Evolutionary conservation across 1,139 yeast species (phyloP).

Genomic region (Suhomyces yuchorum): DNA sequence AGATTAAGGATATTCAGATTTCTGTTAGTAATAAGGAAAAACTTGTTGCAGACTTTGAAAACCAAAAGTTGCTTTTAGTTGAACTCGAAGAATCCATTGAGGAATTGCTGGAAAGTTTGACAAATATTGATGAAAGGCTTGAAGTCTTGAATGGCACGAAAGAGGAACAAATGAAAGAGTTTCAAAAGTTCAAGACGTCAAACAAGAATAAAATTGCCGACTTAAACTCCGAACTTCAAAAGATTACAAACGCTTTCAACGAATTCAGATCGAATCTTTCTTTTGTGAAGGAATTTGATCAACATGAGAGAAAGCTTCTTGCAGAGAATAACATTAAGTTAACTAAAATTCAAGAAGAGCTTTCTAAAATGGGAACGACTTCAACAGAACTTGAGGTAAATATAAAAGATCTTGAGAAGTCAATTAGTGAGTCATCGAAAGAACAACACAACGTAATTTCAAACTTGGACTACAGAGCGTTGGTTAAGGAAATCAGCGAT

Average conservation of each 20-base stretch:
- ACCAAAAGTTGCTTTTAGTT: slow-evolving; percentile 16
- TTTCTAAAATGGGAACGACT: slow-evolving; percentile 23
- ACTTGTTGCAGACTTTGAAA: slow-evolving; percentile 43
- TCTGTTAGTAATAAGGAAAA: slow-evolving; percentile 58
- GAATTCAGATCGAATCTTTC: slow-evolving; percentile 14
- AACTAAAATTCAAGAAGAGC: neutral
- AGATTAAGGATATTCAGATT: slow-evolving; percentile 59
- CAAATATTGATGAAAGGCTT: slow-evolving; percentile 18
- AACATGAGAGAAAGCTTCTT: slow-evolving; percentile 20
- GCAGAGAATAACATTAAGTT: slow-evolving; percentile 19
- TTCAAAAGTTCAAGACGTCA: slow-evolving; percentile 24
- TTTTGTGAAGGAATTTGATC: slow-evolving; percentile 25
- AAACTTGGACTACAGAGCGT: slow-evolving; percentile 41
- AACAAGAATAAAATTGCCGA: slow-evolving; percentile 12
- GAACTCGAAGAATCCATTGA: slow-evolving; percentile 7
- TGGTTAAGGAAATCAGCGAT: slow-evolving; percentile 30
- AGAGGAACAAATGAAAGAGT: slow-evolving; percentile 27
- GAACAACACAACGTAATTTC: slow-evolving; percentile 42
- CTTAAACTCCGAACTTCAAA: slow-evolving; percentile 9
- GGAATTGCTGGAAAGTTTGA: slow-evolving; percentile 8
- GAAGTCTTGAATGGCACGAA: slow-evolving; percentile 16
- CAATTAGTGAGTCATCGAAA: slow-evolving; percentile 38
- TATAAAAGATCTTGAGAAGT: slow-evolving; percentile 30
- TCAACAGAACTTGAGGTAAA: slow-evolving; percentile 30
- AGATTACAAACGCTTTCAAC: slow-evolving; percentile 4